Evolutionary conservation across 768 basidiomycete species (phyloP), one percentile per base, ranked within the genome.

Genomic region (Amanita exitialis): DNA sequence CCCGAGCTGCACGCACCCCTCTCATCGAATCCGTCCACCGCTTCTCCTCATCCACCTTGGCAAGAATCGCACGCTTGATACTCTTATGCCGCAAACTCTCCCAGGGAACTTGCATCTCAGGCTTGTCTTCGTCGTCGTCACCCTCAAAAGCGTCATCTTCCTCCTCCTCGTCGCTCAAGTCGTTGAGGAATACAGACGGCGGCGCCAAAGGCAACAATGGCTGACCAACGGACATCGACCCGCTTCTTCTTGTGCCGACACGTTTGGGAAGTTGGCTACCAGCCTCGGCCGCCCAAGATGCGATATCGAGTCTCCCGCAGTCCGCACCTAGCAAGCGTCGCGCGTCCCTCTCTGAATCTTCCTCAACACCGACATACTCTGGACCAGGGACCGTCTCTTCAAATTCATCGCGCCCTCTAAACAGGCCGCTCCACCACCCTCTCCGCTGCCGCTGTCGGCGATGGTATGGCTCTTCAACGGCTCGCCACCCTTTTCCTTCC

Each of bases 1-100:
- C 43, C 49, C 56, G 49, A 32, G 59, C 58, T 3, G 56, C 56
- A 18, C 57, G 56, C 7, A 53, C 54, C 13, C 62, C 59, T 32
- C 68, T 59, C 4, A 66, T 62, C 4, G 62, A 66, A 43, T 68
- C 61, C 47, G 66, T 62, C 57, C 63, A 64, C 18, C 57, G 58
- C 15, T 61, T 64, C 56, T 67, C 68, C 56, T 63, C 55, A 63
- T 66, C 56, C n/a, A 70, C 68, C 27, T 68, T 59, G 51, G 72
- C 74, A 42, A 79, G 59, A 30, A 79, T 74, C 8, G 68, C 73
- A 7, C 76, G 73, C 45, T 75, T 71, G 58, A 79, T 77, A 55
- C 74, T 75, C 58, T 70, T 74, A 55, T 76, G 74, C 6, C 74
- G 67, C 16, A 76, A 61, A 27, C 68, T 64, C 51, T 75, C 76